Percentiles rank a stretch among this genome's conserved stretches.
Evolutionary conservation across 2,329 filamentous ascomycete species (phyloP).

Genomic region (Beauveria sp.): DNA sequence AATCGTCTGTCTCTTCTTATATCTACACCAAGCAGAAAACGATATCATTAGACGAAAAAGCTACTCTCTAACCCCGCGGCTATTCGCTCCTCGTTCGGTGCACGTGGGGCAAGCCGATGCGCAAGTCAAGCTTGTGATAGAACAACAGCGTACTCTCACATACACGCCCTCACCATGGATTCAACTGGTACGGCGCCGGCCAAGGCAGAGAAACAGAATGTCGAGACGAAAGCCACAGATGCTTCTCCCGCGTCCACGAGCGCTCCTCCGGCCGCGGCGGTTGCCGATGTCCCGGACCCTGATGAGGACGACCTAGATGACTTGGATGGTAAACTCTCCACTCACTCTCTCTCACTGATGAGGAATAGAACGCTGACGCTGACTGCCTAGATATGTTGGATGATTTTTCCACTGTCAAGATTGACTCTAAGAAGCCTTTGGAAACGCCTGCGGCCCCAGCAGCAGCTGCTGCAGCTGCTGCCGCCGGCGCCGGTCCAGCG

Average conservation of each 20-base stretch:
- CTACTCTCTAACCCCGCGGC: neutral
- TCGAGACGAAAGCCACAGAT: constrained; percentile 16
- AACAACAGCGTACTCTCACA: neutral
- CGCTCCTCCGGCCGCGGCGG: constrained; percentile 14
- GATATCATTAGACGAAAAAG: neutral
- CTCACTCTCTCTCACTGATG: neutral
- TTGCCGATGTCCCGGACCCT: constrained; percentile 66
- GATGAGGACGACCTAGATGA: constrained; percentile 92
- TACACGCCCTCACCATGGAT: constrained; percentile 16
- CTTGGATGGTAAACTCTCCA: constrained; percentile 61
- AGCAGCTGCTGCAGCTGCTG: constrained; percentile 17
- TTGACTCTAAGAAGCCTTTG: constrained; percentile 24
- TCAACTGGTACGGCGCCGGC: constrained; percentile 15
- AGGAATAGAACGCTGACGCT: neutral
- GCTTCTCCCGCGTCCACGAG: constrained; percentile 10
- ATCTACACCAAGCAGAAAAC: neutral
- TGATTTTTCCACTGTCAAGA: constrained; percentile 67
- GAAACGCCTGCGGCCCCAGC: constrained; percentile 19
- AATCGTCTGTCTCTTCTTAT: neutral
- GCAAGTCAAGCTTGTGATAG: constrained; percentile 8
- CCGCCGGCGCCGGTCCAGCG: neutral
- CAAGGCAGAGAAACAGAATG: constrained; percentile 17
- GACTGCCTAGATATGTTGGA: constrained; percentile 72
- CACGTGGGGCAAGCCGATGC: neutral
- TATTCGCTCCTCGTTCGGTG: neutral